Evolutionary conservation across 257 asterid genomes (phyloP), one percentile per base, ranked within the genome.

Genomic region (Solanum virginianum): DNA sequence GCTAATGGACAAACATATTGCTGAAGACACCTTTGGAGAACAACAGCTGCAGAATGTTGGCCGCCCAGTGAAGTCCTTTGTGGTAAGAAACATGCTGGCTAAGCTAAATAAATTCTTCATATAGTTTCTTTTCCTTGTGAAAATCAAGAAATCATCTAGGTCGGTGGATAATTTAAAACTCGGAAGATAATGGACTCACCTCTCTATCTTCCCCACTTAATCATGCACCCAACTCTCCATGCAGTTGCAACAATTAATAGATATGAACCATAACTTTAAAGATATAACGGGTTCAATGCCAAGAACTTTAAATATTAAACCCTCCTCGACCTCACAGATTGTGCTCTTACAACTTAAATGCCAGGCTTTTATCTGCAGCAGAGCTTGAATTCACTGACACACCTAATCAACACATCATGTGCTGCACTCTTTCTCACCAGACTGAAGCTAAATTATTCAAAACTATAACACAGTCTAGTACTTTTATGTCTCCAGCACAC

Each of bases 1-100:
- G 74, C 87, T 96, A 82, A 81, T 95, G 92, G 99, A 95, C 93
- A 91, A 87, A 79, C 98, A 95, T 84, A 80, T 84, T 55, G 91
- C 89, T 1, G 90, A 92, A 80, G 95, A 91, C 87, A 89, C 94
- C 63, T 96, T 96, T 43, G 95, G 93, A 17, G 97, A 91, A 85
- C 88, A 87, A 84, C 92, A 82, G 77, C 84, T 84, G 86, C 95
- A 90, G 85, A 90, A 91, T 86, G 85, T 83, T 18, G 95, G 93
- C 36, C 94, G 97, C 3, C 98, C 99, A 0, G 87, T 93, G 86
- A 95, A 94, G 90, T 91, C 99, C 84, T 95, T 95, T 84, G 26
- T 90, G 98, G 99, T 96, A 91, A 87, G 54, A 62, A n/a, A 39
- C 82, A 26, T 69, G 59, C 17, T 26, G 13, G 41, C 59, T 24